phyloP scores from a whole-genome alignment of 345 rosid species.

The Gynandropsis gynandra region DNA sequence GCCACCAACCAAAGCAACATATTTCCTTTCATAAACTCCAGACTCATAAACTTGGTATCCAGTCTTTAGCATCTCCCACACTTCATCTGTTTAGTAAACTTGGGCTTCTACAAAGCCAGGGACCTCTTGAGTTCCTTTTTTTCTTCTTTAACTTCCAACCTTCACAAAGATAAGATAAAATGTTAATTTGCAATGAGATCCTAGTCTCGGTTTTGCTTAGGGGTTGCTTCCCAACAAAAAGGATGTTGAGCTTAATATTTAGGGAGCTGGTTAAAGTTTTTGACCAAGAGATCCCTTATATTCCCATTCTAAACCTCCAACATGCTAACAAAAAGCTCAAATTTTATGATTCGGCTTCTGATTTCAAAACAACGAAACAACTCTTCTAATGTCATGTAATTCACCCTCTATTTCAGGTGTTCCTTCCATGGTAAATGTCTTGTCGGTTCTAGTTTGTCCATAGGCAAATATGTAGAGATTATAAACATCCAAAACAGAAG shows the following conservation, averaged over 20 bases:
- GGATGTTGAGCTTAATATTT: constrained; percentile 51
- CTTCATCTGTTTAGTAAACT: constrained; percentile 68
- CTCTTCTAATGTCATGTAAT: constrained; percentile 86
- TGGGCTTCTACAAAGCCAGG: constrained; percentile 67
- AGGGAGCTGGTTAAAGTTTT: constrained; percentile 52
- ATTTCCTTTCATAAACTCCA: too few species aligned
- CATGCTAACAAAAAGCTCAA: too few species aligned
- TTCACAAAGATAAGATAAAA: too few species aligned
- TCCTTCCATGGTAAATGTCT: constrained; percentile 98
- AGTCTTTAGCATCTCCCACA: constrained; percentile 78
- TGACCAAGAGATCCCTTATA: too few species aligned
- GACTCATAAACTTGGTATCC: constrained; percentile 53
- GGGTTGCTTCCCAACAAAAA: constrained; percentile 5
- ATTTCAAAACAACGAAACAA: constrained; percentile 57
- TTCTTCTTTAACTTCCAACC: too few species aligned
- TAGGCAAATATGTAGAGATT: constrained; percentile 92
- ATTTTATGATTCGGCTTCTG: constrained; percentile 45
- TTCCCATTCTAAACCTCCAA: too few species aligned
- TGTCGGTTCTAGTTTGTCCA: constrained; percentile 98
- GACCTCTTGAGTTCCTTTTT: too few species aligned
- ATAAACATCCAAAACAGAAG: constrained; percentile 89
- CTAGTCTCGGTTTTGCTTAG: too few species aligned
- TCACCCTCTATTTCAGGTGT: constrained; percentile 83
- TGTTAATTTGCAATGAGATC: too few species aligned
- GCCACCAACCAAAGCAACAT: too few species aligned